Conservation (phyloP, 768 basidiomycete genomes). For the Podaxis sp. region DNA sequence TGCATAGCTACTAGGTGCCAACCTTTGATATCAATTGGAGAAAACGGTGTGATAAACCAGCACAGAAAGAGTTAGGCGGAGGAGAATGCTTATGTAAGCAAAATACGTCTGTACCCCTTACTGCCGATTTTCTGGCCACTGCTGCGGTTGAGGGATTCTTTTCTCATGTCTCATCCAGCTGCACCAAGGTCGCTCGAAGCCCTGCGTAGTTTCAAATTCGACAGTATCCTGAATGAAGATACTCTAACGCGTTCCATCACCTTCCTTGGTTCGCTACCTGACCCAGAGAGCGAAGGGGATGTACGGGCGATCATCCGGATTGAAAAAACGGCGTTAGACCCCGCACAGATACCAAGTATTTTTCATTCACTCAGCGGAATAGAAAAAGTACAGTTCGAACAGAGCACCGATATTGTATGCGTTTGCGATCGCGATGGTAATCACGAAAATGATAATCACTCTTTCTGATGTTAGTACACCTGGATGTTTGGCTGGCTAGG, state of each 20-base stretch:
- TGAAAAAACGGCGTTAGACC: conserved; percentile 71
- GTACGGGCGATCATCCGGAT: conserved; percentile 69
- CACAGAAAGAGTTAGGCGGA: no score
- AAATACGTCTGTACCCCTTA: no score
- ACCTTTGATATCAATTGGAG: not conserved
- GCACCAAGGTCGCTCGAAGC: conserved; percentile 32
- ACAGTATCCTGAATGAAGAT: conserved; percentile 62
- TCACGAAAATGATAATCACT: not conserved
- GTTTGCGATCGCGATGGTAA: not conserved
- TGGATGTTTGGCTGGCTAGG: conserved; percentile 77
- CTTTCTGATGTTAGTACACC: conserved; percentile 56
- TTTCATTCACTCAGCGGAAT: conserved; percentile 40
- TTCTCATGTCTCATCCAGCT: conserved; percentile 33
- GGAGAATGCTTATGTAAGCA: no score
- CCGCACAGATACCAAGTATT: conserved; percentile 34
- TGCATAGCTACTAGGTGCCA: no score
- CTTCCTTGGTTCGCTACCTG: conserved; percentile 65
- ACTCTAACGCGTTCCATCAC: conserved; percentile 58
- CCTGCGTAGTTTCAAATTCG: conserved; percentile 52
- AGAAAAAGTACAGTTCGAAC: conserved; percentile 46
- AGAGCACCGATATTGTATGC: conserved; percentile 69
- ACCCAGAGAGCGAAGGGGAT: conserved; percentile 19
- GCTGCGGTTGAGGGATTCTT: not conserved
- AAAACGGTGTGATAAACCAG: not conserved
- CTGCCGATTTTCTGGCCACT: not conserved